Percentiles rank a stretch among this genome's conserved stretches.
phyloP scores from a whole-genome alignment of 768 basidiomycete genomes.

The Arthromyces matolae region DNA sequence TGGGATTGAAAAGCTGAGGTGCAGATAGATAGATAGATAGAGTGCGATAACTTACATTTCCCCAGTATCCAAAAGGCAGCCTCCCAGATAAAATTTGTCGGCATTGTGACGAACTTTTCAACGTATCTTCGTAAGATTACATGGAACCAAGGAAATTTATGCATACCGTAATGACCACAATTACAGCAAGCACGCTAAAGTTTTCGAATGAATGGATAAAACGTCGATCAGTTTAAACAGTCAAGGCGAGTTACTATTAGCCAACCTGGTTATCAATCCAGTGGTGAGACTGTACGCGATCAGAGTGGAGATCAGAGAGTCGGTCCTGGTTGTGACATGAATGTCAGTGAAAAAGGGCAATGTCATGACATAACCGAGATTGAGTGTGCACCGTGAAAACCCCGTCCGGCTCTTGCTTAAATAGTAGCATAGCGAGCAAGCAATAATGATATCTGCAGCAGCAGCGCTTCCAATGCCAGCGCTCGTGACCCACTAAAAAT shows the following conservation, averaged over 20 bases:
- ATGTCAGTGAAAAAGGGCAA: neutral
- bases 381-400: slow-evolving; percentile 31
- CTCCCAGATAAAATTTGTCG: slow-evolving; percentile 44
- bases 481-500: slow-evolving; percentile 44
- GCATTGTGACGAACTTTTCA: slow-evolving; percentile 48
- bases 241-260: too few species aligned
- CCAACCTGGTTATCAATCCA: slow-evolving; percentile 41
- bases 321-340: slow-evolving; percentile 29
- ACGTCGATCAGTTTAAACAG: too few species aligned
- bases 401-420: slow-evolving; percentile 47
- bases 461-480: slow-evolving; percentile 44
- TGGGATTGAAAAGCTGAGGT: too few species aligned
- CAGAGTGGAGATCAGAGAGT: slow-evolving; percentile 41
- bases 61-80: slow-evolving; percentile 50
- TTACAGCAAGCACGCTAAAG: slow-evolving; percentile 36
- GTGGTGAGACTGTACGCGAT: slow-evolving; percentile 43
- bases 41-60: slow-evolving; percentile 40
- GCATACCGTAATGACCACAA: slow-evolving; percentile 38
- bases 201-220: slow-evolving; percentile 1
- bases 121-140: too few species aligned
- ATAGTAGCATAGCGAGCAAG: slow-evolving; percentile 44
- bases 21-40: too few species aligned
- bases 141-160: neutral
- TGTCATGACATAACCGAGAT: neutral
- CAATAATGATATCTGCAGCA: slow-evolving; percentile 48